These are phyloP conservation scores for Citrullus mucosospermus DNA, from an alignment of 306 rosid species.

Conservation along the genomic window DNA sequence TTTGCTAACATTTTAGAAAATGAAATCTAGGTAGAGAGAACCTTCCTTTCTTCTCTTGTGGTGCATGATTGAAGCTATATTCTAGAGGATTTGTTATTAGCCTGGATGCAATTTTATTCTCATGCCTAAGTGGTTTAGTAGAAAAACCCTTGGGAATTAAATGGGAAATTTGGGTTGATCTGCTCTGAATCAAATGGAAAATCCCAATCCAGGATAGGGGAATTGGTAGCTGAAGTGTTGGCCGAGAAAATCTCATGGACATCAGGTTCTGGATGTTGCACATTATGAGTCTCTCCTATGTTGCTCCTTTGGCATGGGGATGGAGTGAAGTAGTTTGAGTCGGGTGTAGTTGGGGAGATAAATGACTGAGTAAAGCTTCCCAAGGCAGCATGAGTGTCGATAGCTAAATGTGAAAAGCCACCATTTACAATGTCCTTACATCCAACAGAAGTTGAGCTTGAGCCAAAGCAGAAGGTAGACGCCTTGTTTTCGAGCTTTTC, in stretches of 20 bases:
- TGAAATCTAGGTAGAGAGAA: not conserved
- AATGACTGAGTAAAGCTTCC: slow-evolving; percentile 29
- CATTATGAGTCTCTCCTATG: not conserved
- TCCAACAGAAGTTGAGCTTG: slow-evolving; percentile 45
- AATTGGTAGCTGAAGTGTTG: slow-evolving; percentile 44
- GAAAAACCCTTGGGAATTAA: slow-evolving; percentile 32
- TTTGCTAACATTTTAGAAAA: not conserved
- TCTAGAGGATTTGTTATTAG: not conserved
- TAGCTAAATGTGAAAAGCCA: slow-evolving; percentile 6
- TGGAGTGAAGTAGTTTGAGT: slow-evolving; percentile 22
- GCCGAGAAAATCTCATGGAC: slow-evolving; percentile 49
- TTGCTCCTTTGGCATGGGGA: slow-evolving; percentile 30
- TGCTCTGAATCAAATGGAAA: slow-evolving; percentile 40
- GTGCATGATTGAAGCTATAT: not conserved
- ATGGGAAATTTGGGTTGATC: slow-evolving; percentile 39
- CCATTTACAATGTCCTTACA: slow-evolving; percentile 4
- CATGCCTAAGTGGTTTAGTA: slow-evolving; percentile 3
- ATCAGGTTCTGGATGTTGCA: slow-evolving; percentile 31
- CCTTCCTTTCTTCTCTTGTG: not conserved
- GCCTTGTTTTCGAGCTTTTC: slow-evolving; percentile 15
- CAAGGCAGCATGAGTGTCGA: slow-evolving; percentile 14
- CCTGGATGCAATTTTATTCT: not conserved
- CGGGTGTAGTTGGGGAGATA: slow-evolving; percentile 28
- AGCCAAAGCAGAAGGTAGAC: slow-evolving; percentile 44
- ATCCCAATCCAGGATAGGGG: slow-evolving; percentile 48